Evolutionary conservation across 2,329 filamentous ascomycete species (phyloP).

Genomic region (Pyricularia sp.): DNA sequence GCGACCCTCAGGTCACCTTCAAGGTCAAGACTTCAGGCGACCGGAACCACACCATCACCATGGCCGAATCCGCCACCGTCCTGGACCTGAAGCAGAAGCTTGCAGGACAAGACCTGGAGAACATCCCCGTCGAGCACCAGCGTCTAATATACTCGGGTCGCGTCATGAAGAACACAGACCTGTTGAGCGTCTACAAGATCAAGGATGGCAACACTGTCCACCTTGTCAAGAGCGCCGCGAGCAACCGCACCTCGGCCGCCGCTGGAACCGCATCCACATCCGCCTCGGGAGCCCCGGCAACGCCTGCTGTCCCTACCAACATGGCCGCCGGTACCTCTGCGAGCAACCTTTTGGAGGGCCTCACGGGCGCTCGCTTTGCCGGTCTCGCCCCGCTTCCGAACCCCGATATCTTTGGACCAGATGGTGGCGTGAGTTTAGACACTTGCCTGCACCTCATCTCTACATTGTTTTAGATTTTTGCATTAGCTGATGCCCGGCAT

Average conservation of each 20-base stretch:
- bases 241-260: slow-evolving; percentile 51
- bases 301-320: slow-evolving; percentile 60
- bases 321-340: slow-evolving; percentile 68
- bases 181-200: slow-evolving; percentile 80
- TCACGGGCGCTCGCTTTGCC: slow-evolving; percentile 90
- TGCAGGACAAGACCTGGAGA: slow-evolving; percentile 69
- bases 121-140: slow-evolving; percentile 80
- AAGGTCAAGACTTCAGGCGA: slow-evolving; percentile 97
- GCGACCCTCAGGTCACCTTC: slow-evolving; percentile 80
- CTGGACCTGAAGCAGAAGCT: slow-evolving; percentile 86
- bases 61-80: slow-evolving; percentile 67
- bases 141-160: slow-evolving; percentile 95
- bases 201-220: slow-evolving; percentile 94
- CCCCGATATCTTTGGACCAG: slow-evolving; percentile 82
- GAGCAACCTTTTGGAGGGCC: slow-evolving; percentile 80
- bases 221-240: slow-evolving; percentile 90
- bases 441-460: background rate
- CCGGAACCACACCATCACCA: slow-evolving; percentile 72
- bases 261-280: slow-evolving; percentile 17
- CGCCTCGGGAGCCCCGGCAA: slow-evolving; percentile 27
- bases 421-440: slow-evolving; percentile 71
- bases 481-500: background rate
- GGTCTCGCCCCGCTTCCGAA: slow-evolving; percentile 85
- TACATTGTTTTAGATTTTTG: background rate
- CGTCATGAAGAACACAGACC: slow-evolving; percentile 91